These are phyloP conservation scores for Syzygium grande DNA, from an alignment of 345 rosid genomes.

Conservation along the genomic window DNA sequence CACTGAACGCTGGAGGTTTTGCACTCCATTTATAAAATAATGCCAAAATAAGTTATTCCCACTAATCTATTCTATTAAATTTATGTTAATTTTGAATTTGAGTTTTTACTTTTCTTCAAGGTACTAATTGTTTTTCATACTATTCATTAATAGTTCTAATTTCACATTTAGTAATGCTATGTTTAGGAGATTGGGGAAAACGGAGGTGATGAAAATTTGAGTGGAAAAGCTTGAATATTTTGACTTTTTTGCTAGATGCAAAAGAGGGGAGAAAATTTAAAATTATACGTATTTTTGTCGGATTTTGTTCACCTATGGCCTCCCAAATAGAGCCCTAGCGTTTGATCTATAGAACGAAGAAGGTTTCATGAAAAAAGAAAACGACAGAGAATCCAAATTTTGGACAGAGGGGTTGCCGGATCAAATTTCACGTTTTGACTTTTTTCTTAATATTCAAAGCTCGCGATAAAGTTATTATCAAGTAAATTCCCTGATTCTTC, in stretches of 20 bases:
- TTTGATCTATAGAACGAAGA: no score
- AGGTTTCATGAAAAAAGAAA: neutral
- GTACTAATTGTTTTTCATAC: neutral
- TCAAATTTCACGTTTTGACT: neutral
- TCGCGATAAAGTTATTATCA: neutral
- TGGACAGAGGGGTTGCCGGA: neutral
- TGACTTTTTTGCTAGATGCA: neutral
- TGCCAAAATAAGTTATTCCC: neutral
- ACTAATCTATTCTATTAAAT: neutral
- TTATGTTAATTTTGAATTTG: neutral
- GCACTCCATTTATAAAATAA: neutral
- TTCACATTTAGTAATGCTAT: neutral
- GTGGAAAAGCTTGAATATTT: neutral
- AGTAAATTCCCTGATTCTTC: neutral
- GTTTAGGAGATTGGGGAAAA: neutral
- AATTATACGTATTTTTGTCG: no score
- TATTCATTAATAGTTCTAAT: neutral
- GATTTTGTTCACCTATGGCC: neutral
- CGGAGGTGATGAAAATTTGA: neutral
- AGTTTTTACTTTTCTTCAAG: neutral
- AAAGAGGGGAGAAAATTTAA: neutral
- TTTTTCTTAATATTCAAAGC: neutral
- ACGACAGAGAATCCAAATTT: neutral
- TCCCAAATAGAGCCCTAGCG: no score
- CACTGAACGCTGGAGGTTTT: neutral